These are phyloP conservation scores for Gonapodya sp. DNA, from an alignment of 192 early-diverging fungal genomes.

Conservation along the genomic window DNA sequence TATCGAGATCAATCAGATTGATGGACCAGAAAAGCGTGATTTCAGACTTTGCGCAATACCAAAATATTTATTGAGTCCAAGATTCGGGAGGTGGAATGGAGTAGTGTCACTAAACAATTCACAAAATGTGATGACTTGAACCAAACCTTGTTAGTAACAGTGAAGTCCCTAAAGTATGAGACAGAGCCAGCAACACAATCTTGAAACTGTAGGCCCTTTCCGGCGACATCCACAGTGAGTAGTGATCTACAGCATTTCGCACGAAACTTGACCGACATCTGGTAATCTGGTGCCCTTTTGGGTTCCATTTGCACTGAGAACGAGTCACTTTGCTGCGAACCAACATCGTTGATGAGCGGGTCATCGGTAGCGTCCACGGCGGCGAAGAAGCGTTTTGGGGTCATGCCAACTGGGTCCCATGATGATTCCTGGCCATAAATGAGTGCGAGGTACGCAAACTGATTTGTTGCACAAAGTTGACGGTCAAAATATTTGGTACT, in stretches of 20 bases:
- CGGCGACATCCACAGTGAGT: slow-evolving; percentile 83
- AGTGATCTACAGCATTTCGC: slow-evolving; percentile 82
- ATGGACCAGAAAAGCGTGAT: slow-evolving; percentile 23
- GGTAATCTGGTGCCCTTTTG: slow-evolving; percentile 28
- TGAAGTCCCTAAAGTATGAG: slow-evolving; percentile 83
- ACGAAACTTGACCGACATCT: slow-evolving; percentile 62
- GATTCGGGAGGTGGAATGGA: slow-evolving; percentile 14
- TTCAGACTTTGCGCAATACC: background rate
- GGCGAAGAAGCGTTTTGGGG: background rate
- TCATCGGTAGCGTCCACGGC: background rate
- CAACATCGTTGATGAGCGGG: slow-evolving; percentile 18
- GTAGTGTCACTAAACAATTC: slow-evolving; percentile 22
- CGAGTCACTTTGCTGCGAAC: background rate
- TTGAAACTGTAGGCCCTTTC: slow-evolving; percentile 86
- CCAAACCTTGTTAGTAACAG: slow-evolving; percentile 82
- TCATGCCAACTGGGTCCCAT: background rate
- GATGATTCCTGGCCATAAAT: background rate
- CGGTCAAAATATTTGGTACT: background rate
- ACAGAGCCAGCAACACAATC: slow-evolving; percentile 78
- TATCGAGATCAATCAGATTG: slow-evolving; percentile 58
- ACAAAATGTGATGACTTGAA: slow-evolving; percentile 50
- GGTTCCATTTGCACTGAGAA: slow-evolving; percentile 10
- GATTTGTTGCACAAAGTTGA: slow-evolving; percentile 6
- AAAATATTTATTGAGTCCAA: slow-evolving; percentile 12
- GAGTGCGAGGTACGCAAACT: no score